Percentiles rank a stretch among this genome's conserved stretches.
Conservation (phyloP, 2,329 filamentous ascomycete genomes). For the Penicillium concentricum region DNA sequence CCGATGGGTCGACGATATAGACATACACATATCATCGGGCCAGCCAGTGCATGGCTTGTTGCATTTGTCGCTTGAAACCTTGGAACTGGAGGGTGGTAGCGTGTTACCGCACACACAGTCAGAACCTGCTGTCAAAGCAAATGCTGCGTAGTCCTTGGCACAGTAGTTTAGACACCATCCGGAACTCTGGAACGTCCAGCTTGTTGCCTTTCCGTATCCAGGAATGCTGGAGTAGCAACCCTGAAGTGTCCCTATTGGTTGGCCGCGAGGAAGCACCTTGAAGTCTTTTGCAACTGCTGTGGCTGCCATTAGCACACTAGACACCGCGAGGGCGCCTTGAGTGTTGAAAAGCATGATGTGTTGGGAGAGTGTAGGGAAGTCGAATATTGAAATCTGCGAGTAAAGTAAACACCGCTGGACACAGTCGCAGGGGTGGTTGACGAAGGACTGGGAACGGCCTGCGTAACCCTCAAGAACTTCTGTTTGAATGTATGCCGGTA, state of each 20-base stretch:
- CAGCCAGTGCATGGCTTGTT: constrained; percentile 65
- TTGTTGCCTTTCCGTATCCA: constrained; percentile 50
- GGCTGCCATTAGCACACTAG: constrained; percentile 27
- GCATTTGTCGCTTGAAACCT: constrained; percentile 62
- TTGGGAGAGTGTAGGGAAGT: constrained; percentile 1
- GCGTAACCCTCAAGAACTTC: constrained; percentile 37
- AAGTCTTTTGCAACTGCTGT: constrained; percentile 22
- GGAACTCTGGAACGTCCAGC: constrained; percentile 53
- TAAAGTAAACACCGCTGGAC: constrained; percentile 19
- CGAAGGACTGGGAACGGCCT: constrained; percentile 38
- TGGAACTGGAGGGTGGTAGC: constrained; percentile 59
- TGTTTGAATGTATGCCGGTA: constrained; percentile 5
- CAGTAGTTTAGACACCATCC: constrained; percentile 58
- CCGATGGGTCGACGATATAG: background rate
- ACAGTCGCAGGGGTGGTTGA: constrained; percentile 18
- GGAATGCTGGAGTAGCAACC: constrained; percentile 54
- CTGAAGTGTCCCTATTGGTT: constrained; percentile 28
- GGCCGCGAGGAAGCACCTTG: constrained; percentile 14
- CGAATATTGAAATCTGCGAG: constrained; percentile 6
- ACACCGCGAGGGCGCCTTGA: constrained; percentile 25
- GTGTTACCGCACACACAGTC: constrained; percentile 72
- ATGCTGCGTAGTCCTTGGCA: constrained; percentile 53
- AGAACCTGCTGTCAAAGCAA: constrained; percentile 60
- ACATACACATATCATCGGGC: constrained; percentile 63
- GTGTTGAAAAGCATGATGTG: constrained; percentile 31